A percentile compares a stretch with the other conserved stretches of the same genome.
phyloP scores from a whole-genome alignment of 768 basidiomycete genomes.

The Boletus eberwhitei region DNA sequence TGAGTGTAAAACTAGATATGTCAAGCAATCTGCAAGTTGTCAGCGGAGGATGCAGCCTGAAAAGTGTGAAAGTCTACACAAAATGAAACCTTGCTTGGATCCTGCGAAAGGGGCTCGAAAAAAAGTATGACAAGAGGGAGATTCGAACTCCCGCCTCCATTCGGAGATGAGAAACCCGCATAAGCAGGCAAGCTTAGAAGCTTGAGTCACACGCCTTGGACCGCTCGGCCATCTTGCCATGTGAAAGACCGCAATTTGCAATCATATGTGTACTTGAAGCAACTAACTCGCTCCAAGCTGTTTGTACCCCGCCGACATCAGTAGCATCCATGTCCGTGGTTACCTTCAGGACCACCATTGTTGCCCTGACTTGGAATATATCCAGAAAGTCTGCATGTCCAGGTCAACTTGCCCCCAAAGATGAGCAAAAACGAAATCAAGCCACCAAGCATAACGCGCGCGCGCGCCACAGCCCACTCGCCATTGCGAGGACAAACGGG shows the following conservation, averaged over 20 bases:
- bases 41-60: neutral
- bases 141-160: conserved; percentile 36
- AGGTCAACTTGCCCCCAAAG: too few species aligned
- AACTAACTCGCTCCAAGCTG: neutral
- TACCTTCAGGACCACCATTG: too few species aligned
- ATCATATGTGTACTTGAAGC: neutral
- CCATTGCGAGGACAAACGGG: too few species aligned
- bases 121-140: conserved; percentile 32
- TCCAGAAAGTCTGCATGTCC: too few species aligned
- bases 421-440: too few species aligned
- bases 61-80: neutral
- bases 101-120: neutral
- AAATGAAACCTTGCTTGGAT: too few species aligned
- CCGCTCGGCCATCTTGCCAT: conserved; percentile 59
- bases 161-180: conserved; percentile 31
- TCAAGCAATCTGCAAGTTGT: neutral
- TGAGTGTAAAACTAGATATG: too few species aligned
- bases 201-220: conserved; percentile 65
- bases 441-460: too few species aligned
- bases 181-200: conserved; percentile 29
- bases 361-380: too few species aligned
- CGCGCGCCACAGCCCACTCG: too few species aligned
- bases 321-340: too few species aligned
- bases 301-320: too few species aligned
- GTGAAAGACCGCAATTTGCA: fast-evolving